phyloP scores from a whole-genome alignment of 169 alveolate genomes.

The Eimeria falciformis region DNA sequence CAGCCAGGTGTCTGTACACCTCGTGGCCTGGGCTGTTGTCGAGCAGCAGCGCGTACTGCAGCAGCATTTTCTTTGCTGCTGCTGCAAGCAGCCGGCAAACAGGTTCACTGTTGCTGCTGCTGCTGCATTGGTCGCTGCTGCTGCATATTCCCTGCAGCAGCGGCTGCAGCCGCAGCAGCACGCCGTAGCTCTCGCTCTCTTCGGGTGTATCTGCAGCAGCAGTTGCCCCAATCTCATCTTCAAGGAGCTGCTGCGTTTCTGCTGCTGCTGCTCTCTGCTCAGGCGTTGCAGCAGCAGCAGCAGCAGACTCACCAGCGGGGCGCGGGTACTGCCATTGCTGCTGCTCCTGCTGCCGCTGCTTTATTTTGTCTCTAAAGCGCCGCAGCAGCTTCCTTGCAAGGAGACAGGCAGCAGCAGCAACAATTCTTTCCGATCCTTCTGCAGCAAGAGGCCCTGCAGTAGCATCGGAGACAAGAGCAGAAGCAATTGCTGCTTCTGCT shows the following conservation, averaged over 20 bases:
- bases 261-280: slow-evolving; percentile 63
- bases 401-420: slow-evolving; percentile 28
- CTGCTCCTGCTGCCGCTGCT: slow-evolving; percentile 66
- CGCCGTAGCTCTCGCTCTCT: neutral
- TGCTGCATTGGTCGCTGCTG: slow-evolving; percentile 54
- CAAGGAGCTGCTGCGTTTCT: slow-evolving; percentile 35
- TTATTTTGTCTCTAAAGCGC: slow-evolving; percentile 14
- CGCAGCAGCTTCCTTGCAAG: slow-evolving; percentile 57
- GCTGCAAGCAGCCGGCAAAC: slow-evolving; percentile 47
- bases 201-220: slow-evolving; percentile 27
- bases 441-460: slow-evolving; percentile 53
- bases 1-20: slow-evolving; percentile 60
- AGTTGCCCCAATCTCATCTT: slow-evolving; percentile 35
- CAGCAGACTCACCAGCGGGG: neutral
- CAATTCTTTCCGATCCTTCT: neutral
- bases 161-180: slow-evolving; percentile 39
- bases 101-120: slow-evolving; percentile 31
- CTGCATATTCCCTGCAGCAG: slow-evolving; percentile 49
- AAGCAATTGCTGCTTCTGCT: slow-evolving; percentile 43
- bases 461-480: slow-evolving; percentile 41
- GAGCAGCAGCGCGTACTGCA: slow-evolving; percentile 55
- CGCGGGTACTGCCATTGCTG: slow-evolving; percentile 29
- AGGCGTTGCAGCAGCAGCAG: slow-evolving; percentile 28
- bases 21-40: slow-evolving; percentile 51
- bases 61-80: slow-evolving; percentile 60